A percentile compares a stretch with the other conserved stretches of the same genome.
Conservation (phyloP, 2,329 filamentous ascomycete genomes). For the Escovopsis sp. region DNA sequence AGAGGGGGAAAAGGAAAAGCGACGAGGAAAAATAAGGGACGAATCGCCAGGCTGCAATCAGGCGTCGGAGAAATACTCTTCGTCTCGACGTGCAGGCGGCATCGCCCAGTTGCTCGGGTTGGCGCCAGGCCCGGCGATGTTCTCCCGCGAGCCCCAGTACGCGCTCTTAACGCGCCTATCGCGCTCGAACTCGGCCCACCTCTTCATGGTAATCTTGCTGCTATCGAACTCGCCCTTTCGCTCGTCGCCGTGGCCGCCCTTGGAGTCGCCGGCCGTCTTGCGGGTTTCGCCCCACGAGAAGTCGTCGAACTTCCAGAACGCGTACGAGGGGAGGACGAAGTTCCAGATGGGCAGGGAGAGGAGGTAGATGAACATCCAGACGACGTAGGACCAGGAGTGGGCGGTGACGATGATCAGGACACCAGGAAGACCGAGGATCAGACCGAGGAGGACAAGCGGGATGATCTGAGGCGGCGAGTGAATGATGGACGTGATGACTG, state of each 20-base stretch:
- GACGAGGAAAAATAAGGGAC: not conserved
- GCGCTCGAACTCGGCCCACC: conserved; percentile 91
- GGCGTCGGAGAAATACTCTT: conserved; percentile 41
- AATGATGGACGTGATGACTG: conserved; percentile 77
- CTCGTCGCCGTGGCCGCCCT: conserved; percentile 73
- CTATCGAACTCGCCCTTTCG: conserved; percentile 95
- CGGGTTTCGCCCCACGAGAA: conserved; percentile 98
- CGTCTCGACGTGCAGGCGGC: conserved; percentile 32
- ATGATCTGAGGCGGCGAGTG: conserved; percentile 67
- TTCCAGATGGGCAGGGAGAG: conserved; percentile 93
- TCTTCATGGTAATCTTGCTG: conserved; percentile 98
- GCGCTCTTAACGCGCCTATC: conserved; percentile 36
- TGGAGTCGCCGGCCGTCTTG: conserved; percentile 83
- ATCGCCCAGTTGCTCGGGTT: conserved; percentile 25
- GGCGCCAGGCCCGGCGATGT: conserved; percentile 25
- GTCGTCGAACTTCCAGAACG: conserved; percentile 99
- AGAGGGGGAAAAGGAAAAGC: conserved; percentile 1
- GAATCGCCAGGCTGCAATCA: conserved; percentile 14
- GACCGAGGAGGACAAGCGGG: conserved; percentile 70
- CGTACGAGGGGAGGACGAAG: conserved; percentile 83
- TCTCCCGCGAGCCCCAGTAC: conserved; percentile 40
- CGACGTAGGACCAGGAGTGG: conserved; percentile 78
- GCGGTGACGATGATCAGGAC: conserved; percentile 87
- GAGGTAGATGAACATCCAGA: conserved; percentile 97
- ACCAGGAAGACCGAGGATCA: conserved; percentile 88